Base-by-base conservation (phyloP, 164 flowering plant genomes). In the Cinnamomum chago region DNA sequence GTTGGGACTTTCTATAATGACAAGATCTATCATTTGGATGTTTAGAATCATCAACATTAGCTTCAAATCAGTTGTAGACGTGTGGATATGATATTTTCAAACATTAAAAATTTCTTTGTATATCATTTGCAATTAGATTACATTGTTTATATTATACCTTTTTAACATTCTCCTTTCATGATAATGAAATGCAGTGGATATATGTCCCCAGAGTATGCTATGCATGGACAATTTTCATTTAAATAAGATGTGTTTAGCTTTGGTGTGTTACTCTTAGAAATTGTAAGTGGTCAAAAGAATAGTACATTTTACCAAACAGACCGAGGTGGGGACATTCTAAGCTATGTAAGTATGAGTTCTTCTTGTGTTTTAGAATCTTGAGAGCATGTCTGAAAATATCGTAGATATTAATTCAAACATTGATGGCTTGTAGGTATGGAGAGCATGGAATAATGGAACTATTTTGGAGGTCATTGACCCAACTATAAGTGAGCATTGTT, bases 201-300 rank as follows among this genome's bases (percentile, higher is more conserved):
- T 70, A 86, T 84, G 86, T 67, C 86, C 11, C 89, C 88, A 1
- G 86, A 86, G 69, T 84, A 84, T 70, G 85, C 79, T 18, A 64
- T 81, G 60, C 75, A 79, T 23, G 91, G 91, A 3, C 68, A 27
- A 3, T 85, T 81, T 17, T 88, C 89, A 0, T 58, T 70, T 10
- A 86, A 88, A 52, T 88, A 87, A 0, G 89, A 88, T 76, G 89
- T 86, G 2, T 86, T 83, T 28, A 86, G 91, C 77, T 86, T 82
- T 30, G 88, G 88, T 0, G 86, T 86, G 7, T 17, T 86, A 22
- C 70, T 84, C 0, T 62, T 86, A 58, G 85, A 86, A 71, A 84
- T 83, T 11, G 51, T 84, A 0, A 84, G 77, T 51, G 85, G 86
- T 14, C 68, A 70, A 78, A 81, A 64, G 40, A 84, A 78, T 58